phyloP scores from a whole-genome alignment of 1,284 basidiomycete genomes.

The Puccinia horiana region DNA sequence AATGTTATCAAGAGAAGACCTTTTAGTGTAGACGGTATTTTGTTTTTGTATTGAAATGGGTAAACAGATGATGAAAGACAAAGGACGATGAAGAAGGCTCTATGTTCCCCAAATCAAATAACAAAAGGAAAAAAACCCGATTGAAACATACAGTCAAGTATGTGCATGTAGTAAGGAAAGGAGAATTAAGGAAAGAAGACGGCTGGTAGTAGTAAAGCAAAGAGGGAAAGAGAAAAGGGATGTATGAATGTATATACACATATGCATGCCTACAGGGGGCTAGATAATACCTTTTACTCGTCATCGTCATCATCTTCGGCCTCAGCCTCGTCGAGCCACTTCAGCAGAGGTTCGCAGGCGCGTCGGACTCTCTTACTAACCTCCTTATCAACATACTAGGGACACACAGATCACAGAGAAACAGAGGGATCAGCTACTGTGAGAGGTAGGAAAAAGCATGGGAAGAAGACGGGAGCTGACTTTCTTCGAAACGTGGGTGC shows the following conservation, averaged over 20 bases:
- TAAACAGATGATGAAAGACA: too few relatives aligned
- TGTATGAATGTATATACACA: not conserved
- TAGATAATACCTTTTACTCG: not conserved
- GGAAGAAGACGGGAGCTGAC: not conserved
- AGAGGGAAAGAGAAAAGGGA: not conserved
- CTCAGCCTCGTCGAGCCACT: conserved; percentile 48
- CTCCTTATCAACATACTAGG: conserved; percentile 89
- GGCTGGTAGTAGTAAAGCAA: not conserved
- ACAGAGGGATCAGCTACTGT: not conserved
- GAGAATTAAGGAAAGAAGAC: not conserved
- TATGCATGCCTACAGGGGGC: not conserved
- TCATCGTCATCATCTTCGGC: conserved; percentile 43
- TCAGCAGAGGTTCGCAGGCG: conserved; percentile 88
- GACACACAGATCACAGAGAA: not conserved
- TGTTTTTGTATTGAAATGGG: too few relatives aligned
- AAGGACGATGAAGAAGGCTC: too few relatives aligned
- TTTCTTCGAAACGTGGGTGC: conserved; percentile 90
- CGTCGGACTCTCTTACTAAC: conserved; percentile 92
- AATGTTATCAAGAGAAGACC: too few relatives aligned
- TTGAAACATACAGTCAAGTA: too few relatives aligned
- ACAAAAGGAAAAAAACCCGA: too few relatives aligned
- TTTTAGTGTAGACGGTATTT: too few relatives aligned
- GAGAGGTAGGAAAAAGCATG: not conserved
- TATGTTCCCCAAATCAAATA: too few relatives aligned
- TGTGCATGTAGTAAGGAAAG: not conserved